These are phyloP conservation scores for Pholiota microspora DNA, from an alignment of 768 basidiomycete species.

Conservation along the genomic window DNA sequence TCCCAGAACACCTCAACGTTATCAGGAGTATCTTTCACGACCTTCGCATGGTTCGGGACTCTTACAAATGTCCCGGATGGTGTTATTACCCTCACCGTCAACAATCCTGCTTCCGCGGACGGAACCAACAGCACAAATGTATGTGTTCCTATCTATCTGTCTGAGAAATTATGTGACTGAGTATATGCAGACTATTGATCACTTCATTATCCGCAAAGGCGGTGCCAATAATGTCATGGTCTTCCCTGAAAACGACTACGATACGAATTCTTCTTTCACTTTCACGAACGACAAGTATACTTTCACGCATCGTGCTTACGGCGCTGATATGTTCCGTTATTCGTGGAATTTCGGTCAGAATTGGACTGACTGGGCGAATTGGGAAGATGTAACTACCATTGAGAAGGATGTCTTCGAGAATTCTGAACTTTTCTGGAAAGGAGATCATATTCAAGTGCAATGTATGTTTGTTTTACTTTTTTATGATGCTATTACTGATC, in stretches of 20 bases:
- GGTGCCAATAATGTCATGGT: slow-evolving; percentile 73
- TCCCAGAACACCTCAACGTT: slow-evolving; percentile 50
- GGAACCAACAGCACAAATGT: slow-evolving; percentile 55
- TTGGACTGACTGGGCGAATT: slow-evolving; percentile 79
- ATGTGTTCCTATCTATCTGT: slow-evolving; percentile 24
- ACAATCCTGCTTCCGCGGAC: slow-evolving; percentile 38
- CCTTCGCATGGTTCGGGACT: slow-evolving; percentile 75
- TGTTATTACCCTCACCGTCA: slow-evolving; percentile 70
- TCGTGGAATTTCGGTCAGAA: slow-evolving; percentile 83
- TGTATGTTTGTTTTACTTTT: slow-evolving; percentile 48
- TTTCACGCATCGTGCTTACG: slow-evolving; percentile 80
- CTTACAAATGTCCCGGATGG: slow-evolving; percentile 79
- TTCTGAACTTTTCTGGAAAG: slow-evolving; percentile 66
- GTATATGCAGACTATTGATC: slow-evolving; percentile 56
- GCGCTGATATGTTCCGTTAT: slow-evolving; percentile 87
- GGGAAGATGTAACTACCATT: slow-evolving; percentile 73
- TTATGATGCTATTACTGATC: not conserved
- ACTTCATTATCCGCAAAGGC: slow-evolving; percentile 82
- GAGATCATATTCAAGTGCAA: slow-evolving; percentile 86
- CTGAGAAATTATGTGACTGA: slow-evolving; percentile 2
- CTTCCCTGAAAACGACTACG: slow-evolving; percentile 83
- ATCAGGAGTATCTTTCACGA: slow-evolving; percentile 52
- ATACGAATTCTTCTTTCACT: slow-evolving; percentile 51
- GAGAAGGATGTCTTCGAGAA: slow-evolving; percentile 53
- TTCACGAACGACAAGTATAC: slow-evolving; percentile 63